phyloP scores from a whole-genome alignment of 2,329 filamentous ascomycete genomes.

The Tricladium varicosporioides region DNA sequence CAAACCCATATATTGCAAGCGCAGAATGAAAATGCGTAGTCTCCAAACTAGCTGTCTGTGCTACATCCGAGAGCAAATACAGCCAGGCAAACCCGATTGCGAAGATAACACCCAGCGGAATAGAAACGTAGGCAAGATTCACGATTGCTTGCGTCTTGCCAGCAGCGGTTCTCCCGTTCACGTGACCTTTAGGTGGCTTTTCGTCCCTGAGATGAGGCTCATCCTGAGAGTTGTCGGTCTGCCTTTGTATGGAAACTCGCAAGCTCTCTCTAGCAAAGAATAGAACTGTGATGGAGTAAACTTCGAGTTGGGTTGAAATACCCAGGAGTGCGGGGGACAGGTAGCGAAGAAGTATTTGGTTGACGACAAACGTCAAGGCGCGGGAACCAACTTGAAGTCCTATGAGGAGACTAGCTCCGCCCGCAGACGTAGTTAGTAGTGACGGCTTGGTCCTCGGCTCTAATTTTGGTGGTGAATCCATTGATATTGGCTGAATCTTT shows the following conservation, averaged over 20 bases:
- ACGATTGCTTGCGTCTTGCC: slow-evolving; percentile 70
- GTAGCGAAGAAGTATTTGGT: slow-evolving; percentile 85
- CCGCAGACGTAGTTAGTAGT: slow-evolving; percentile 21
- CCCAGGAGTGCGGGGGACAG: slow-evolving; percentile 83
- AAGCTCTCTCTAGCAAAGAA: slow-evolving; percentile 93
- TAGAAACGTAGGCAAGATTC: slow-evolving; percentile 82
- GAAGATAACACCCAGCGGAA: slow-evolving; percentile 65
- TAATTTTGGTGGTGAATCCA: neutral
- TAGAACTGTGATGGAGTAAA: slow-evolving; percentile 89
- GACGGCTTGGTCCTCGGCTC: neutral
- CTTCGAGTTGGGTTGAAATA: slow-evolving; percentile 83
- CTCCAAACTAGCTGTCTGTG: slow-evolving; percentile 45
- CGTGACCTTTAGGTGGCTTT: slow-evolving; percentile 17
- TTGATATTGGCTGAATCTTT: neutral
- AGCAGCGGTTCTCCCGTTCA: slow-evolving; percentile 28
- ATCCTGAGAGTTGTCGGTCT: slow-evolving; percentile 41
- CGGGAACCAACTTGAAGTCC: slow-evolving; percentile 85
- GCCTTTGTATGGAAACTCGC: slow-evolving; percentile 85
- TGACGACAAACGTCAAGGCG: slow-evolving; percentile 83
- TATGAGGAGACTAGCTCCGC: slow-evolving; percentile 57
- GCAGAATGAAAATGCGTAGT: slow-evolving; percentile 62
- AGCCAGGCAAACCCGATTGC: slow-evolving; percentile 62
- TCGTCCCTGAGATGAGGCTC: slow-evolving; percentile 21
- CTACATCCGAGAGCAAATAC: slow-evolving; percentile 58
- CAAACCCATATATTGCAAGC: slow-evolving; percentile 54